Percentiles rank a stretch among this genome's conserved stretches.
phyloP scores from a whole-genome alignment of 208 protist species.

The Crithidia thermophila region DNA sequence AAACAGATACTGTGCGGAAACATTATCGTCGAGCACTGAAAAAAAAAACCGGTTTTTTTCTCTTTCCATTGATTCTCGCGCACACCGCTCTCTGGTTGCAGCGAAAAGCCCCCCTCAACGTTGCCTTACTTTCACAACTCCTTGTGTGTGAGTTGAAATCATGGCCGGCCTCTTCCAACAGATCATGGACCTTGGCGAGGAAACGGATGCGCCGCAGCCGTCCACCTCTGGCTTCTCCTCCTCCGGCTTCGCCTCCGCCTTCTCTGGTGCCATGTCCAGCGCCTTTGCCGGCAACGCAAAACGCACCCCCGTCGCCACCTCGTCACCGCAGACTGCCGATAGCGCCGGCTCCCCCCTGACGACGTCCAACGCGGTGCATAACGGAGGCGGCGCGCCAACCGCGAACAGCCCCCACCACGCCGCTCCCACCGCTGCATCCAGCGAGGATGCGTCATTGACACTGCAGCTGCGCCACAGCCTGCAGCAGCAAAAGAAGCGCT shows the following conservation, averaged over 20 bases:
- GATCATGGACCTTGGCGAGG: slow-evolving; percentile 20
- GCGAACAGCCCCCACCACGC: not conserved
- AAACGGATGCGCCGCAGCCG: not conserved
- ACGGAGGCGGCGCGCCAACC: not conserved
- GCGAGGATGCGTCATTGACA: not conserved
- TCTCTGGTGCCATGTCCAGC: slow-evolving; percentile 11
- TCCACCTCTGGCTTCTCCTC: not conserved
- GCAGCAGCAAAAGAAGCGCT: slow-evolving; percentile 32
- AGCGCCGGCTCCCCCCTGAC: not conserved
- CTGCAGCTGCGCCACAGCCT: slow-evolving; percentile 25
- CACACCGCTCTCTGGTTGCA: not conserved
- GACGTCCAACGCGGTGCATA: not conserved
- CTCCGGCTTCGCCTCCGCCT: slow-evolving; percentile 7
- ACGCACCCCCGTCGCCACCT: not conserved
- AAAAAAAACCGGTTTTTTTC: no score
- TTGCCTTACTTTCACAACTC: not conserved
- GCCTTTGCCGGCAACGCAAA: not conserved
- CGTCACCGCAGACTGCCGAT: not conserved
- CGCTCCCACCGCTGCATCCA: not conserved
- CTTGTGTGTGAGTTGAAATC: not conserved
- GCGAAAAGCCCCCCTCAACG: not conserved
- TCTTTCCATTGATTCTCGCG: not conserved
- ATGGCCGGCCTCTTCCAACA: slow-evolving; percentile 20
- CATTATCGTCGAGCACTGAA: no score
- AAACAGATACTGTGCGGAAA: no score